Conservation (phyloP, 768 basidiomycete species). For the Xerocomellus intermedius region DNA sequence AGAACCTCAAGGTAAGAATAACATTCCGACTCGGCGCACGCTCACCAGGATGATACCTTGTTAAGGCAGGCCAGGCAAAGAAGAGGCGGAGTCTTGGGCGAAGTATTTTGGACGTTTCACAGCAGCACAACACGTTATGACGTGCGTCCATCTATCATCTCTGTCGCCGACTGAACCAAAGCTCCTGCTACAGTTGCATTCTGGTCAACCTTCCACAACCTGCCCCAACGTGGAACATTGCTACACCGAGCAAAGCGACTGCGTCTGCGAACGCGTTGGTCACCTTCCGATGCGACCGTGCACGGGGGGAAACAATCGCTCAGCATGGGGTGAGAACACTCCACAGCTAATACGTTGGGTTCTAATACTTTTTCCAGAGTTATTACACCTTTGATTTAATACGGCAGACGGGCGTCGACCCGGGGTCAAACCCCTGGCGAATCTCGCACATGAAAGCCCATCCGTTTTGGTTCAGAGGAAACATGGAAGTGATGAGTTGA, state of each 20-base stretch:
- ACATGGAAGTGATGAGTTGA: conserved; percentile 23
- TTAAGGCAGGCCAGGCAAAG: conserved; percentile 15
- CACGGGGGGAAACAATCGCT: conserved; percentile 20
- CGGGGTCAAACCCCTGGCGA: conserved; percentile 25
- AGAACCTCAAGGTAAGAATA: conserved; percentile 15
- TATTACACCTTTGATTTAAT: conserved; percentile 27
- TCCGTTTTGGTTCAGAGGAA: conserved; percentile 30
- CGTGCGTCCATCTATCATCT: conserved; percentile 9
- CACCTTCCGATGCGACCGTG: conserved; percentile 25
- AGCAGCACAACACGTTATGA: conserved; percentile 24
- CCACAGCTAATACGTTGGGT: neutral
- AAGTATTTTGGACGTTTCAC: conserved; percentile 22
- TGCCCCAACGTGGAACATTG: conserved; percentile 18
- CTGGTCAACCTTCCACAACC: conserved; percentile 30
- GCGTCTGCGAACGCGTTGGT: conserved; percentile 26
- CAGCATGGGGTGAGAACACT: conserved; percentile 25
- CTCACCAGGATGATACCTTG: conserved; percentile 3
- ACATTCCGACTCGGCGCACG: neutral
- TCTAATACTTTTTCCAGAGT: conserved; percentile 5
- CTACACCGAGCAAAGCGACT: conserved; percentile 17
- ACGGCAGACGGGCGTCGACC: conserved; percentile 12
- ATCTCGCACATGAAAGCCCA: conserved; percentile 27
- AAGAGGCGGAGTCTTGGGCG: conserved; percentile 23
- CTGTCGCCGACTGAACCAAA: neutral
- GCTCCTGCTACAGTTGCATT: conserved; percentile 12